phyloP scores from a whole-genome alignment of 2,329 filamentous ascomycete genomes.

The Ophidiomyces ophidiicola region DNA sequence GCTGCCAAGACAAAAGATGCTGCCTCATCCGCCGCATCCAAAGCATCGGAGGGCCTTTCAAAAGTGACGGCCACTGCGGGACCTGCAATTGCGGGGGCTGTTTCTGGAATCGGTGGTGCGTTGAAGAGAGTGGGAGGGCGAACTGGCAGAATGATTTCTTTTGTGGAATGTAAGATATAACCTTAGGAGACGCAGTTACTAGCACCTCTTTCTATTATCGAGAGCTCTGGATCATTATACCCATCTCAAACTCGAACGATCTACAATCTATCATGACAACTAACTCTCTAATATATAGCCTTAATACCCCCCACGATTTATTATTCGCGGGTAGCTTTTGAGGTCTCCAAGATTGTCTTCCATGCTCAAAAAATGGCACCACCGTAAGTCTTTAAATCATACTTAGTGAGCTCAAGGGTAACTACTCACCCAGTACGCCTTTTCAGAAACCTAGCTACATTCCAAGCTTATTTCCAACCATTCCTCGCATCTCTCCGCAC shows the following conservation, averaged over 20 bases:
- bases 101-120: constrained; percentile 52
- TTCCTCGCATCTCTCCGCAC: constrained; percentile 58
- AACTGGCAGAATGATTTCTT: constrained; percentile 63
- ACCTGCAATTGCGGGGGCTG: constrained; percentile 61
- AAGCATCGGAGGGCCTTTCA: constrained; percentile 72
- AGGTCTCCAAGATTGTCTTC: constrained; percentile 80
- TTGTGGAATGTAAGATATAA: constrained; percentile 65
- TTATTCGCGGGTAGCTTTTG: constrained; percentile 79
- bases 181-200: too few species aligned
- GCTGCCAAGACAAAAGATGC: constrained; percentile 36
- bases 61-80: constrained; percentile 70
- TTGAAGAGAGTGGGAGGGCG: constrained; percentile 70
- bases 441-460: constrained; percentile 59
- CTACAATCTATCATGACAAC: too few species aligned
- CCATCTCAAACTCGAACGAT: too few species aligned
- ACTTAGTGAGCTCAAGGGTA: not conserved
- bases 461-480: constrained; percentile 77
- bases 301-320: constrained; percentile 66
- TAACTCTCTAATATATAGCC: constrained; percentile 6
- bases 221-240: too few species aligned
- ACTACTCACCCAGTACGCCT: constrained; percentile 12
- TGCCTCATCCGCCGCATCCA: constrained; percentile 36
- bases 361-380: constrained; percentile 81
- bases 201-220: not conserved
- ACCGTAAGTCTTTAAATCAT: constrained; percentile 55